A percentile compares a stretch with the other conserved stretches of the same genome.
These are phyloP conservation scores for Chaetomium sp. DNA, from an alignment of 2,329 filamentous ascomycete genomes.

Conservation along the genomic window DNA sequence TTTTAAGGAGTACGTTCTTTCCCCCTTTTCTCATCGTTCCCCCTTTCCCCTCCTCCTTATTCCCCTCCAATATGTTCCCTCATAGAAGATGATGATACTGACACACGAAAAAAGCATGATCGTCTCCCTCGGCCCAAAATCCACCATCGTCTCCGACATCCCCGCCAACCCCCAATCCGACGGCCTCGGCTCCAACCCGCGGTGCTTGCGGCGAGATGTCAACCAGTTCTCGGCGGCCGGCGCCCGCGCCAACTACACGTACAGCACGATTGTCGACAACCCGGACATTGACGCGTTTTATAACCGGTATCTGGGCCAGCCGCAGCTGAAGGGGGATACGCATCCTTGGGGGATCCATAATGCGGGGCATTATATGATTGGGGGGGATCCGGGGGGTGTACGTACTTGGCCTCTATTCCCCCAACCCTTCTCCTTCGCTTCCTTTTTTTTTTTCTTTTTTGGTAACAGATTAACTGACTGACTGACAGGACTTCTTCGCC, in stretches of 20 bases:
- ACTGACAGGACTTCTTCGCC: conserved; percentile 13
- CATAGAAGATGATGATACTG: too few species aligned
- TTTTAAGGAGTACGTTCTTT: conserved; percentile 33
- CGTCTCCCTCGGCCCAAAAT: conserved; percentile 34
- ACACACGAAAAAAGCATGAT: conserved; percentile 31
- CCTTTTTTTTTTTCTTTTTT: neutral
- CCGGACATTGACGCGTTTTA: conserved; percentile 36
- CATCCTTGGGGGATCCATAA: conserved; percentile 36
- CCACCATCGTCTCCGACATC: conserved; percentile 26
- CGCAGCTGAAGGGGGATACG: conserved; percentile 29
- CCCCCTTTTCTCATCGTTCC: neutral
- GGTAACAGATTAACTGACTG: too few species aligned
- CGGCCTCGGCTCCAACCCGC: conserved; percentile 35
- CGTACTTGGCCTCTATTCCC: neutral
- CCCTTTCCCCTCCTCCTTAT: neutral
- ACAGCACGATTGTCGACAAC: conserved; percentile 32
- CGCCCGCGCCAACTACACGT: conserved; percentile 30
- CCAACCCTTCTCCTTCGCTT: too few species aligned
- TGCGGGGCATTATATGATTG: conserved; percentile 20
- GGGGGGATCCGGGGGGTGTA: conserved; percentile 16
- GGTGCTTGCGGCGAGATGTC: conserved; percentile 38
- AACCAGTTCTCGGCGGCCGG: conserved; percentile 33
- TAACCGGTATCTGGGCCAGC: conserved; percentile 34
- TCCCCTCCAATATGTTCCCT: neutral
- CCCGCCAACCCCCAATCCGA: conserved; percentile 31